Conservation (phyloP, 176 grass and related monocot genomes). For the Triticum timopheevii region DNA sequence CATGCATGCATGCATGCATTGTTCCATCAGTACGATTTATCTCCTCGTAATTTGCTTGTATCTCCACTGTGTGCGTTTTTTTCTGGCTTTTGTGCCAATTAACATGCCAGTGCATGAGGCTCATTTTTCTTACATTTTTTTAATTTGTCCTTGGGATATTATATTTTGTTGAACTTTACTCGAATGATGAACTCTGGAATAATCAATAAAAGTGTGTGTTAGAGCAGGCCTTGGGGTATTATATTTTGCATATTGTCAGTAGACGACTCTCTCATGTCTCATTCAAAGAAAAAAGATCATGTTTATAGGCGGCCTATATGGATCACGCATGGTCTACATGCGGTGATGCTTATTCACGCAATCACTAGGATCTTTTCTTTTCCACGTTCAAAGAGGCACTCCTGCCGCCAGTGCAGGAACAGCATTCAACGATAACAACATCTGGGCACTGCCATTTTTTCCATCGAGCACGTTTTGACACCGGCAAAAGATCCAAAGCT, state of each 20-base stretch:
- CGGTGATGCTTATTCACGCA: not conserved
- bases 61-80: not conserved
- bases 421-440: slow-evolving; percentile 20
- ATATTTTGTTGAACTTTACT: no score
- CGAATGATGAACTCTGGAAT: no score
- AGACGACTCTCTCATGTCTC: no score
- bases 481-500: slow-evolving; percentile 26
- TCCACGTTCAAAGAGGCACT: not conserved
- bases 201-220: no score
- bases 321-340: no score
- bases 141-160: no score
- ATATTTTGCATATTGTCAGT: no score
- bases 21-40: not conserved
- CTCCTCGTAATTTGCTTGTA: not conserved
- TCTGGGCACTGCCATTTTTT: not conserved
- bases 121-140: no score
- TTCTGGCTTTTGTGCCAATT: not conserved
- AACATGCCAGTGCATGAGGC: not conserved
- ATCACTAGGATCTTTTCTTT: not conserved
- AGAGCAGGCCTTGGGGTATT: no score
- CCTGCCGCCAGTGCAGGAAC: not conserved
- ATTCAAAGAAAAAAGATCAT: no score
- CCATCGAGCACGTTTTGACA: slow-evolving; percentile 26
- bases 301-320: no score
- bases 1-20: not conserved